These are phyloP conservation scores for Saccharomycopsis hybrid DNA, from an alignment of 1,139 yeast species.

Conservation along the genomic window DNA sequence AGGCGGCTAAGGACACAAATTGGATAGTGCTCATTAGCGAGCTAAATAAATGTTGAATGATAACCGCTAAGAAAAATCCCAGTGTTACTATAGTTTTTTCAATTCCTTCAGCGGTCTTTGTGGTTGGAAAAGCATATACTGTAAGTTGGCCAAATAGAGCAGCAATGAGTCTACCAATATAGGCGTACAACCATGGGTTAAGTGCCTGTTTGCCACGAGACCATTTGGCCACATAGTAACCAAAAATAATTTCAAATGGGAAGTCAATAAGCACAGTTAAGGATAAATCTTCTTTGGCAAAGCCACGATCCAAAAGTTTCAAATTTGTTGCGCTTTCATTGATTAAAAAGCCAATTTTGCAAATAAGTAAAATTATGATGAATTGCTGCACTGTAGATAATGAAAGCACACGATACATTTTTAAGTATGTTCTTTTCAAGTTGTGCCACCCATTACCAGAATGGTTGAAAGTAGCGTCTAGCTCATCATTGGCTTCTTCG, in stretches of 20 bases:
- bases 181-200: conserved; percentile 86
- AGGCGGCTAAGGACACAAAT: conserved; percentile 89
- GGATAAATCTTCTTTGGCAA: conserved; percentile 88
- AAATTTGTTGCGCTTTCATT: conserved; percentile 94
- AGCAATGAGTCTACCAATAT: conserved; percentile 73
- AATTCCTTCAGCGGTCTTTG: conserved; percentile 35
- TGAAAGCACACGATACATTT: conserved; percentile 73
- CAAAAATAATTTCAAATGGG: conserved; percentile 92
- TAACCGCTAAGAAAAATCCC: conserved; percentile 59
- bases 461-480: conserved; percentile 4
- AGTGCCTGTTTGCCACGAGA: conserved; percentile 67
- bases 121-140: conserved; percentile 64
- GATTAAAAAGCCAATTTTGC: conserved; percentile 91
- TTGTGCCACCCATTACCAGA: conserved; percentile 25
- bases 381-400: conserved; percentile 73
- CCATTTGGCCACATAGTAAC: conserved; percentile 96
- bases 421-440: conserved; percentile 50
- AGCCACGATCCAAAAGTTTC: conserved; percentile 86
- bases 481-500: conserved; percentile 27
- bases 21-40: conserved; percentile 94
- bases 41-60: conserved; percentile 74
- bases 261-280: conserved; percentile 89
- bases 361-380: conserved; percentile 65
- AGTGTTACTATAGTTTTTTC: conserved; percentile 23
- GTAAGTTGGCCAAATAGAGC: conserved; percentile 72